Evolutionary conservation across 2,329 filamentous ascomycete species (phyloP), one percentile per base, ranked within the genome.

Genomic region (Fusarium verticillioides): DNA sequence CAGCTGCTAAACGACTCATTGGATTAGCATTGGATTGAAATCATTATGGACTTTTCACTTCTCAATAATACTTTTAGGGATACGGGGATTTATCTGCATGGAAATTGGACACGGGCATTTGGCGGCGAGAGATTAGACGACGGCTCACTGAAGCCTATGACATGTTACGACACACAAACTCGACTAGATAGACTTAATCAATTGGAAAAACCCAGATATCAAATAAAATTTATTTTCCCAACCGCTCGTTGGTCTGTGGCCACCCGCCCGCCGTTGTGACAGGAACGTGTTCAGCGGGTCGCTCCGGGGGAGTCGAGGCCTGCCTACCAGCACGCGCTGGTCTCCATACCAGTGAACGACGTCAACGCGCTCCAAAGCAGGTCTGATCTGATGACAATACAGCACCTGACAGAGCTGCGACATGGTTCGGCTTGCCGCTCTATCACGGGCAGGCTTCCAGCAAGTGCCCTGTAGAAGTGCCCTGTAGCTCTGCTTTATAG

Each of bases 111-210:
- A 43, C 7, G 15, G 23, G 19, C 28, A 34, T 42, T 15, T 18
- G 44, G 37, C 12, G 8, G 11, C 37, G 63, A 49, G 40, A 49
- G n/a, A 57, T 30, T 52, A 68, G 66, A 63, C 11, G 19, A 37
- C 30, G 44, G 34, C 66, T 46, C 39, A 52, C 18, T 16, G 12
- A 36, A 43, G 58, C 40, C 52, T 18, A 69, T 21, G 56, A 69
- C 28, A 26, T 36, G 46, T 58, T 42, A 69, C 44, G 66, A 69
- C 56, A 54, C 32, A 52, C 44, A 40, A 54, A 54, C 19, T 39
- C 18, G 49, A 64, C 42, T 47, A 53, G 30, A 69, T 58, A 69
- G 18, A 69, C n/a, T 43, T 58, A 49, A 64, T 69, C 28, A 9
- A 63, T 32, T 36, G 16, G 9, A 21, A 34, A 52, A 4, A 32